Percentiles rank a stretch among this genome's conserved stretches.
Conservation (phyloP, 208 protist genomes). For the Herpetomonas samuelpessoai region DNA sequence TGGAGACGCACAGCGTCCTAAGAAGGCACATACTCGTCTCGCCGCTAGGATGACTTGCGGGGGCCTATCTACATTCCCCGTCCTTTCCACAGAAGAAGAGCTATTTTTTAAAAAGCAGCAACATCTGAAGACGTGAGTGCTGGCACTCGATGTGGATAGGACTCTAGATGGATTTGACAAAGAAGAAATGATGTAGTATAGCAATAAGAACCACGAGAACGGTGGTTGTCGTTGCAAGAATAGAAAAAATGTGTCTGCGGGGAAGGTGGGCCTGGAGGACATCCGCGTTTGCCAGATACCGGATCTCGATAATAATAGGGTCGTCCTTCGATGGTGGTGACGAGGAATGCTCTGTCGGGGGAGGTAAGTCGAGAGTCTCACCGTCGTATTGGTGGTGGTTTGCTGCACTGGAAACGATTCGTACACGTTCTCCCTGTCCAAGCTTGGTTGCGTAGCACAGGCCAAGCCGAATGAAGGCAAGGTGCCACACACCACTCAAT, state of each 20-base stretch:
- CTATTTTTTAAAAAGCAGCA: no score
- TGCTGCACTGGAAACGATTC: conserved; percentile 18
- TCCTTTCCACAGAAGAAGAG: no score
- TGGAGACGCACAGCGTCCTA: no score
- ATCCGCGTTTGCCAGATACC: not conserved
- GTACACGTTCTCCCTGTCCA: conserved; percentile 36
- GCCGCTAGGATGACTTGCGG: no score
- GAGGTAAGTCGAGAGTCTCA: conserved; percentile 22
- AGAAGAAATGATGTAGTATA: not conserved
- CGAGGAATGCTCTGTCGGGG: no score
- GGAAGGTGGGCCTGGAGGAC: not conserved
- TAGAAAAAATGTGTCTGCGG: not conserved
- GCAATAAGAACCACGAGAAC: not conserved
- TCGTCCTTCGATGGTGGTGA: not conserved
- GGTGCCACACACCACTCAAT: conserved; percentile 57
- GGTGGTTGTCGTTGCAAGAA: not conserved
- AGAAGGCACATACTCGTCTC: no score
- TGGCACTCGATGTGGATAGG: no score
- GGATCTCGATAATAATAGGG: not conserved
- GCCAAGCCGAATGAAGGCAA: conserved; percentile 36
- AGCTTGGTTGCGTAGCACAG: conserved; percentile 46
- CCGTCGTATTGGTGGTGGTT: conserved; percentile 55
- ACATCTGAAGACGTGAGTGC: no score
- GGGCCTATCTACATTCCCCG: no score
- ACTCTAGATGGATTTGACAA: not conserved